Percentiles rank a stretch among this genome's conserved stretches.
These are phyloP conservation scores for Sporothrix dimorphospora DNA, from an alignment of 2,329 filamentous ascomycete species.

Conservation along the genomic window DNA sequence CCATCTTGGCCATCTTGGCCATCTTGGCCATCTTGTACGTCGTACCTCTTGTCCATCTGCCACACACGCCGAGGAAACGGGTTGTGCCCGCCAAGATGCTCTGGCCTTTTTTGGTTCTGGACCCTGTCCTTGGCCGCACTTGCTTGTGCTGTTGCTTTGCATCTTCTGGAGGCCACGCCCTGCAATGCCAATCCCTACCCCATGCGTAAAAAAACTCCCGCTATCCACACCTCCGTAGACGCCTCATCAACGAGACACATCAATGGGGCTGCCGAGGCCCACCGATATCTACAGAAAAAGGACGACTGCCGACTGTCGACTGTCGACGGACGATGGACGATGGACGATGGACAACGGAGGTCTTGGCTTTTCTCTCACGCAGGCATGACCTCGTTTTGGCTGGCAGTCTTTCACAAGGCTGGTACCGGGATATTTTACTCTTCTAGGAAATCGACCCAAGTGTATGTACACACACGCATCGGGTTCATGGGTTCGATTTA, in stretches of 20 bases:
- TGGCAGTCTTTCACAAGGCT: no score
- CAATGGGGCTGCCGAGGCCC: neutral
- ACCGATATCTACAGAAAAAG: neutral
- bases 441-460: no score
- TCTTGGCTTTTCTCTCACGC: neutral
- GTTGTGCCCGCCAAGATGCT: neutral
- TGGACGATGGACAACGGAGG: no score
- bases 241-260: no score
- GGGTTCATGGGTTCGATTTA: neutral
- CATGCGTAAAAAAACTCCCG: neutral
- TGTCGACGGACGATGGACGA: neutral
- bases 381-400: no score
- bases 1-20: no score
- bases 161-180: neutral
- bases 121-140: neutral
- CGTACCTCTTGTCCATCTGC: neutral
- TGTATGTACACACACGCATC: no score
- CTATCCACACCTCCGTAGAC: neutral
- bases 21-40: no score
- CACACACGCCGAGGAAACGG: neutral
- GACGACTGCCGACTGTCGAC: no score
- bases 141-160: no score
- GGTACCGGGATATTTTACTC: neutral
- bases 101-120: neutral
- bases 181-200: neutral